Evolutionary conservation across 768 basidiomycete species (phyloP), one percentile per base, ranked within the genome.

Genomic region (Hortiboletus flavorubellus): DNA sequence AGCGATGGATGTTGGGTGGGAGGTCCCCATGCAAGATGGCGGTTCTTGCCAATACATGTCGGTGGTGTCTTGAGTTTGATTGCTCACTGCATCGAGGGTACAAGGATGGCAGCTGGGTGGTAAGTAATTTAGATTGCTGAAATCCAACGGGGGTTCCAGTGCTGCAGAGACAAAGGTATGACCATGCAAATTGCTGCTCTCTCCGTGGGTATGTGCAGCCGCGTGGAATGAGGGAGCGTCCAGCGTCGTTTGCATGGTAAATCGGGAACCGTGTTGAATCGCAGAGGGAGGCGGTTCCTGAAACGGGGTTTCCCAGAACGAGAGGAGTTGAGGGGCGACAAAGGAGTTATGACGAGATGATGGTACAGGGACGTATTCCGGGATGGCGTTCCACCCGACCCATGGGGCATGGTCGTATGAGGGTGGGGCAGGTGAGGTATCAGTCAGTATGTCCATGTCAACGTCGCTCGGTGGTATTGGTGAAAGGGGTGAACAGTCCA

Each of bases 391-490:
- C 57, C 61, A 59, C 0, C 33, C 39, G 4, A 40, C n/a, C 39
- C 40, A 59, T 4, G 50, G 26, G 26, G 26, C 5, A 26, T 26
- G 26, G 26, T 26, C 5, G 26, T 26, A 26, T 26, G 26, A 26
- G 26, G 26, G 47, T 33, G 51, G 14, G 8, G 39, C 10, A 2
- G 47, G 49, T 18, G 29, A 6, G 2, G 38, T 29, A n/a, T 63
- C 56, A 12, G 51, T 46, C 26, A 54, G 39, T 44, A 38, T 35
- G 14, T 55, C 46, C 50, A 63, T 63, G 21, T 63, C 61, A 14
- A 55, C 40, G 44, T 62, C 61, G 9, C 29, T n/a, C 6, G 45
- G 21, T 29, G 35, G 2, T 10, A 38, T 31, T 8, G 60, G 51
- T 6, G 49, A 60, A 23, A 44, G 21, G 12, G 59, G 59, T 11